phyloP scores from a whole-genome alignment of 345 rosid species.

The Kandelia obovata region DNA sequence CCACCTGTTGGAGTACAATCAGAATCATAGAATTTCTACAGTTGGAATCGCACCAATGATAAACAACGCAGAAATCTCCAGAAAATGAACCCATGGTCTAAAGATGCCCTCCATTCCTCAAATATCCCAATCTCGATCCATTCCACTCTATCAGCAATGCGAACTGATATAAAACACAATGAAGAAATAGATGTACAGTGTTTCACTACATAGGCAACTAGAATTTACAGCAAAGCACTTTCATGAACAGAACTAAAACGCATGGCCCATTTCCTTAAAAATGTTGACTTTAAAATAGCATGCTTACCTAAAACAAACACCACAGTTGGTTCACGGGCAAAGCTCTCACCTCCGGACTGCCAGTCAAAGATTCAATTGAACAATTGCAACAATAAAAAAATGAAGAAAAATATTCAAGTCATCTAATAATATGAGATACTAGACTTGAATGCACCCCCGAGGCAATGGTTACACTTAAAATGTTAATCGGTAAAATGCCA shows the following conservation, averaged over 20 bases:
- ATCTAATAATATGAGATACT: neutral
- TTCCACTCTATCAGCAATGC: too few species aligned
- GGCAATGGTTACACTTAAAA: neutral
- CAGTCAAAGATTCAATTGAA: neutral
- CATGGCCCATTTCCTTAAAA: too few species aligned
- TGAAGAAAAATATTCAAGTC: neutral
- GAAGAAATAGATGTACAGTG: neutral
- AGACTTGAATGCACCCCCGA: too few species aligned
- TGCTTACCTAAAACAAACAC: conserved; percentile 14
- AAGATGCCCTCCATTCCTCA: too few species aligned
- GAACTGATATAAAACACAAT: neutral
- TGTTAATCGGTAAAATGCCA: too few species aligned
- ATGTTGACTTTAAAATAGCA: neutral
- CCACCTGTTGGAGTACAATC: conserved; percentile 10
- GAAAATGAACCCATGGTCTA: too few species aligned
- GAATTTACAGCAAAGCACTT: neutral
- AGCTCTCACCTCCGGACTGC: neutral
- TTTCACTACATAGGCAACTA: neutral
- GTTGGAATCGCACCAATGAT: conserved; percentile 27
- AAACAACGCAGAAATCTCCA: conserved; percentile 2
- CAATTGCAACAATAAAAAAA: neutral
- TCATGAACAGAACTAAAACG: neutral
- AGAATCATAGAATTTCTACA: neutral
- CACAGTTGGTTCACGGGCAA: conserved; percentile 9
- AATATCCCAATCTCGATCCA: too few species aligned